A percentile compares a stretch with the other conserved stretches of the same genome.
Evolutionary conservation across 1,284 basidiomycete genomes (phyloP).

Genomic region (Psilocybe mexicana): DNA sequence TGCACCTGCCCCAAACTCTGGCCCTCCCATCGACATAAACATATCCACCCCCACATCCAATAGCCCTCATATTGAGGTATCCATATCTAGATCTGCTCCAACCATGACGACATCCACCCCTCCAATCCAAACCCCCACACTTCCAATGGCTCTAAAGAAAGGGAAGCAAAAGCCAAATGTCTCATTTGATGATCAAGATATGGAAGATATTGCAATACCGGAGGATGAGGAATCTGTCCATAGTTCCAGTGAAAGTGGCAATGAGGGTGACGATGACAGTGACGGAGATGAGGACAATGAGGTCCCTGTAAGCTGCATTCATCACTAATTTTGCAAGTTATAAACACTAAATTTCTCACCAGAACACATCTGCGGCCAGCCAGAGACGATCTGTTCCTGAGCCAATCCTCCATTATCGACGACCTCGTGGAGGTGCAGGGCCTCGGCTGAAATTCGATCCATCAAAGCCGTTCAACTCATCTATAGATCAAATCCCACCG

Average conservation of each 20-base stretch:
- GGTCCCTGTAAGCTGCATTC: background rate
- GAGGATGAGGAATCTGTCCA: background rate
- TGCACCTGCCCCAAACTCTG: too few relatives aligned
- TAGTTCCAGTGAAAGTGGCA: background rate
- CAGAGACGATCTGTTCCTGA: constrained; percentile 1
- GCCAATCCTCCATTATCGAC: background rate
- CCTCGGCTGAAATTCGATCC: background rate
- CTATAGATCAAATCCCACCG: background rate
- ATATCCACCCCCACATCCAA: too few relatives aligned
- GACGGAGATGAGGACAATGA: background rate
- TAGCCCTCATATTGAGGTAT: too few relatives aligned
- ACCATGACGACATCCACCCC: too few relatives aligned
- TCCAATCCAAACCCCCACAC: too few relatives aligned
- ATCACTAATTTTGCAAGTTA: background rate
- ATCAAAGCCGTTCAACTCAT: background rate
- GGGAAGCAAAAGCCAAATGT: background rate
- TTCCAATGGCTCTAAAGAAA: too few relatives aligned
- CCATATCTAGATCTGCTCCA: too few relatives aligned
- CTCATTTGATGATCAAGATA: background rate
- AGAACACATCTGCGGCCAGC: background rate
- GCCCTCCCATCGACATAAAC: too few relatives aligned
- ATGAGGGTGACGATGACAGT: background rate
- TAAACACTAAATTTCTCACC: background rate
- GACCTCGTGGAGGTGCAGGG: constrained; percentile 1
- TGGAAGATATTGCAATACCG: too few relatives aligned